Conservation (phyloP, 495 filamentous ascomycete genomes). For the Trichoderma reesei region DNA sequence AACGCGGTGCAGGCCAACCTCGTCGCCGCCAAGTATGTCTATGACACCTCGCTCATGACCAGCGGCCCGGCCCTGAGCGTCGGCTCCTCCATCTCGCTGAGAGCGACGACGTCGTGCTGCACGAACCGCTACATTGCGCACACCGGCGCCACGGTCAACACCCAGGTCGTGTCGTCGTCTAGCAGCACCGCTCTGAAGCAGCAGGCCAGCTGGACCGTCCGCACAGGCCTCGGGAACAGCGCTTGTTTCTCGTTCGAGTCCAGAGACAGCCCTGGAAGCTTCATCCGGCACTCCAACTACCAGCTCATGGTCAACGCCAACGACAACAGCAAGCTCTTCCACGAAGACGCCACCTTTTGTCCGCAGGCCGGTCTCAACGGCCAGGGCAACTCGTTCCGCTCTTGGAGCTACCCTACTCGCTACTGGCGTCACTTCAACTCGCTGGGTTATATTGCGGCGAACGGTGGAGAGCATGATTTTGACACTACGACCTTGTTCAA, state of each 20-base stretch:
- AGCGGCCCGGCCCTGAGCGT: slow-evolving; percentile 40
- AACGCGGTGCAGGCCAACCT: slow-evolving; percentile 48
- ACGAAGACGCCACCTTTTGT: slow-evolving; percentile 49
- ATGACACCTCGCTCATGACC: slow-evolving; percentile 26
- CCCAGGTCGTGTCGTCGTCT: slow-evolving; percentile 43
- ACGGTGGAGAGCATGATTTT: slow-evolving; percentile 42
- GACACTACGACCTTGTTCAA: slow-evolving; percentile 38
- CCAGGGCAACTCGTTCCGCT: slow-evolving; percentile 39
- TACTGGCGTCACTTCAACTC: slow-evolving; percentile 45
- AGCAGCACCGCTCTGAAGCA: slow-evolving; percentile 36
- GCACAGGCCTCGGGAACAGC: slow-evolving; percentile 41
- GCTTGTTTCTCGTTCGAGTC: slow-evolving; percentile 50
- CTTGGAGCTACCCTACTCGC: slow-evolving; percentile 48
- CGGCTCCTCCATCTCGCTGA: slow-evolving; percentile 42
- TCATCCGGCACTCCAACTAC: slow-evolving; percentile 42
- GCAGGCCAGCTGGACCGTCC: slow-evolving; percentile 46
- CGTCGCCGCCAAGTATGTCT: slow-evolving; percentile 44
- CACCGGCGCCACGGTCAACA: slow-evolving; percentile 18
- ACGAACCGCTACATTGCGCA: slow-evolving; percentile 43
- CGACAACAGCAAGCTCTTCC: slow-evolving; percentile 42
- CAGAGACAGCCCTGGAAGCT: slow-evolving; percentile 43
- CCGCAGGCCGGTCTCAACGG: slow-evolving; percentile 37
- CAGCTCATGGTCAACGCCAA: slow-evolving; percentile 34
- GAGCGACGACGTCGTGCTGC: slow-evolving; percentile 26
- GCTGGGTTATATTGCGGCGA: slow-evolving; percentile 35